Conservation (phyloP, 345 rosid species). For the Aquilaria malaccensis region DNA sequence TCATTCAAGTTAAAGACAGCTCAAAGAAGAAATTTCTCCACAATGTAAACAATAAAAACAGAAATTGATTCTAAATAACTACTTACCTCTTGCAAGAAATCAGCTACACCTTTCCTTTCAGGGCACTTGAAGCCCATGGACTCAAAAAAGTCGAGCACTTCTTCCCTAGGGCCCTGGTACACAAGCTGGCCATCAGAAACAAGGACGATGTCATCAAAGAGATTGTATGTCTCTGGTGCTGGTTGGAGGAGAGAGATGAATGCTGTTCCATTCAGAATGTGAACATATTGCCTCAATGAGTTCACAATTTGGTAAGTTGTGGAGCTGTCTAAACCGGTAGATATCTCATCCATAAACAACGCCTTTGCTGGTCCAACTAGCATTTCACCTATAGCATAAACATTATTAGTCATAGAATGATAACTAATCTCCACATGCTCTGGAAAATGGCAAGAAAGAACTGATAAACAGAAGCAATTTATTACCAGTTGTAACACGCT, state of each 20-base stretch:
- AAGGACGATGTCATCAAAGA: constrained; percentile 72
- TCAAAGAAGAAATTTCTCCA: not conserved
- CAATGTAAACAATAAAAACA: not conserved
- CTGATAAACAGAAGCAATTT: not conserved
- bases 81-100: constrained; percentile 78
- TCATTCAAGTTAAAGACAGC: not conserved
- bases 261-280: constrained; percentile 51
- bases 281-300: constrained; percentile 53
- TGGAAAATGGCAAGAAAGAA: constrained; percentile 2
- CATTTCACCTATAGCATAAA: constrained; percentile 49
- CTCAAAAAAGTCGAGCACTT: constrained; percentile 57
- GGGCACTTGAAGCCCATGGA: constrained; percentile 68
- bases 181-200: constrained; percentile 67
- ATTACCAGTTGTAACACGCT: constrained; percentile 75
- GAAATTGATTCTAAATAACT: not conserved
- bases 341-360: constrained; percentile 64
- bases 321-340: constrained; percentile 83
- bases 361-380: constrained; percentile 59
- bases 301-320: constrained; percentile 77
- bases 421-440: constrained; percentile 4
- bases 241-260: constrained; percentile 79
- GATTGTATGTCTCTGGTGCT: constrained; percentile 68
- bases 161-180: constrained; percentile 68
- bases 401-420: constrained; percentile 2
- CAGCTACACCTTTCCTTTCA: constrained; percentile 76